Evolutionary conservation across 768 basidiomycete genomes (phyloP), one percentile per base, ranked within the genome.

Genomic region (Naganishia vishniacii): DNA sequence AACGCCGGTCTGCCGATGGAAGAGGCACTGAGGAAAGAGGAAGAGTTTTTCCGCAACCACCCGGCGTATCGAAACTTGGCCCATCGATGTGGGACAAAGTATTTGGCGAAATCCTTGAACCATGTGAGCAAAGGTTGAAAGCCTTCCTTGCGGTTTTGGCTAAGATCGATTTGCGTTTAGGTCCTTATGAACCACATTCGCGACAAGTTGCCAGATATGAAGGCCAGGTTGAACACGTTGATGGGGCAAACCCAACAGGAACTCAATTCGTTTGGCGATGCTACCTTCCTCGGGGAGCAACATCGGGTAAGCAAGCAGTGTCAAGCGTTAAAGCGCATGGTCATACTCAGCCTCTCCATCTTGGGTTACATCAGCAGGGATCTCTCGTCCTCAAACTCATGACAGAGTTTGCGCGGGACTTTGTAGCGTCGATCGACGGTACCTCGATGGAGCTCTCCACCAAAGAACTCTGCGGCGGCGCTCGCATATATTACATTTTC

Each of bases 181-280:
- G 91, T 97, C 32, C 79, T 99, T 66, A 86, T 99, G 84, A 90
- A 89, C 75, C 95, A 99, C 75, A 98, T 99, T 68, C 85, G 95
- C 65, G 95, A 99, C 73, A 99, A 98, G 78, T 82, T 99, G 40
- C 95, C 95, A 0, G 95, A 99, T 77, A 98, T 99, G 95, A 99
- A 99, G 77, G 95, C 95, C 16, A 83, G 92, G 20, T 80, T 99
- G 65, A 99, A 98, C 75, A 99, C 95, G 2, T 80, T 97, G 25
- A 98, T 98, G 90, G 93, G 94, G 16, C 95, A 99, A 79, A 91
- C 95, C 8, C 94, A 97, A 74, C 95, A 99, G 76, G 95, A 99
- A 77, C 83, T 99, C 45, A 90, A 91, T 78, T 87, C 92, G 4
- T 98, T 95, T 73, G 95, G 95, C 20, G 95, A 95, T 72, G 83